A percentile compares a stretch with the other conserved stretches of the same genome.
Evolutionary conservation across 768 basidiomycete species (phyloP).

Genomic region (Trametes gibbosa): DNA sequence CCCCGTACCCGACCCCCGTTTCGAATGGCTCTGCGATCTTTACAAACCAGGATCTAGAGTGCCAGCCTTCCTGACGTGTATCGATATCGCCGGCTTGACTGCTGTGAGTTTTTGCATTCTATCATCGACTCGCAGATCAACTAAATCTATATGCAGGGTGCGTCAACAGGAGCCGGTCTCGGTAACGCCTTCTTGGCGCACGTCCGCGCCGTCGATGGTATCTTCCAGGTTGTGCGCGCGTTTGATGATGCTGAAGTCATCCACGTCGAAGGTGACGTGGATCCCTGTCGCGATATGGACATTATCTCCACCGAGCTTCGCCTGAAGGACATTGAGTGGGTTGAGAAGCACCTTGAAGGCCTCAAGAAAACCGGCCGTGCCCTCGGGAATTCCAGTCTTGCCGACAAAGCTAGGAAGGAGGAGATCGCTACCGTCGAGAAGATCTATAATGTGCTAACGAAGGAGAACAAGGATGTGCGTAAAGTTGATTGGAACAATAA

Average conservation of each 20-base stretch:
- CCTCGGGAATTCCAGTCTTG: constrained; percentile 74
- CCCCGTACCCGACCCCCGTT: constrained; percentile 89
- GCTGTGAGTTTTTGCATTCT: constrained; percentile 51
- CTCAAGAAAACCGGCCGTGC: constrained; percentile 72
- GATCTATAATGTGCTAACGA: constrained; percentile 71
- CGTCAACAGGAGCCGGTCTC: constrained; percentile 96
- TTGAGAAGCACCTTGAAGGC: constrained; percentile 82
- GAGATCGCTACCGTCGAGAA: constrained; percentile 90
- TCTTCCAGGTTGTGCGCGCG: constrained; percentile 96
- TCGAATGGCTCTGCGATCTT: constrained; percentile 88
- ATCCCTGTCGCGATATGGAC: constrained; percentile 95
- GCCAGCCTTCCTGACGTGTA: constrained; percentile 94
- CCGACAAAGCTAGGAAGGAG: constrained; percentile 95
- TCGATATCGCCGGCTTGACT: constrained; percentile 97
- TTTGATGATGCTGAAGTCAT: constrained; percentile 99
- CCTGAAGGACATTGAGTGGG: constrained; percentile 98
- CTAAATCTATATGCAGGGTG: constrained; percentile 52
- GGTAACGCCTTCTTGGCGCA: constrained; percentile 98
- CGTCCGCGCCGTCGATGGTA: constrained; percentile 97
- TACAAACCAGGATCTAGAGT: constrained; percentile 90
- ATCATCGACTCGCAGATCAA: neutral
- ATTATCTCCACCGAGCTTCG: constrained; percentile 94
- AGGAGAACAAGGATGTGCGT: constrained; percentile 85
- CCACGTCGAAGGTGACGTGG: constrained; percentile 97
- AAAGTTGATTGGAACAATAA: constrained; percentile 95